Base-by-base conservation (phyloP, 257 asterid species). In the Penstemon newberryi region DNA sequence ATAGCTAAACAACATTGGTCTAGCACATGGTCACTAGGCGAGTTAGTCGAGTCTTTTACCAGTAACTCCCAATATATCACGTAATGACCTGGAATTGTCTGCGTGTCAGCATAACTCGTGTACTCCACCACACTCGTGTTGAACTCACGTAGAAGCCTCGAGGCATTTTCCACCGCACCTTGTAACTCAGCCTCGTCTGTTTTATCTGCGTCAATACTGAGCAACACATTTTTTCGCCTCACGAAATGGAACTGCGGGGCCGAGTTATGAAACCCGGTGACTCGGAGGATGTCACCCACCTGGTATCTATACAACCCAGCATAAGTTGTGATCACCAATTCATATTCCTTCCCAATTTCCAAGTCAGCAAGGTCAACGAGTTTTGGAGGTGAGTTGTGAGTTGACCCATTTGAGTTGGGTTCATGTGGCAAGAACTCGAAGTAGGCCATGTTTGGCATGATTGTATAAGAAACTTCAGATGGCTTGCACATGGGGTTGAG, bases 361-460 rank as follows among this genome's bases (percentile, higher is more conserved):
- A 94, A 92, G 18, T 89, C 91, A 5, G 79, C 90, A 0, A 91
- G 80, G 82, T 94, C 99, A 54, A 94, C 89, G 69, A 83, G 96
- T 12, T 74, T 6, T 3, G 81, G 44, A 41, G 86, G 78, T n/a
- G 90, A 69, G 64, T 70, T 82, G 83, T 15, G 18, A 5, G 71
- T 46, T 11, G 69, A 33, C 46, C 72, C 80, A 44, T 57, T 6
- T 3, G 89, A 70, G 75, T 73, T 74, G 7, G 86, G 71, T 8
- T 79, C 87, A 65, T 85, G 95, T 0, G 93, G 96, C 51, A 94
- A 66, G 84, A 89, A 94, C 88, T 94, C 97, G 72, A 91, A 94
- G 41, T 94, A 94, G 47, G 85, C 97, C 99, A 94, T 94, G 87
- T 89, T 94, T 0, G 99, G 99, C 96, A 94, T 89, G 78, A 94